Evolutionary conservation across 2,329 filamentous ascomycete genomes (phyloP).

Genomic region (Elsinoe ampelina): DNA sequence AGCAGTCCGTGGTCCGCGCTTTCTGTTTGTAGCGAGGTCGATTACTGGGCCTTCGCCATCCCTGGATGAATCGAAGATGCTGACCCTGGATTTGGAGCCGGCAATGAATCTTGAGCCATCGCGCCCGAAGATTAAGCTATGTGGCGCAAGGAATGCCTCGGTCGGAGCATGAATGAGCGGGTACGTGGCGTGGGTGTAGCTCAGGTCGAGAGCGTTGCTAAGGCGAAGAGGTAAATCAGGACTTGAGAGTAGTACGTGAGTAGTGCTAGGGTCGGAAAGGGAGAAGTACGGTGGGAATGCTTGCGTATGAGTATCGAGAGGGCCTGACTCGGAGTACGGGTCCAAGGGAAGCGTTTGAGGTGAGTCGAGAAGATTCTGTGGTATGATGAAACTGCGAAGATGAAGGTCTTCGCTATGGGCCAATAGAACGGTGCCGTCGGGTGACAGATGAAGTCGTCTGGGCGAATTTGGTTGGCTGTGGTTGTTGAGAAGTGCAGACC

Average conservation of each 20-base stretch:
- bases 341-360: constrained; percentile 31
- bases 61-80: constrained; percentile 46
- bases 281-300: constrained; percentile 47
- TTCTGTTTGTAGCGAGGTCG: constrained; percentile 36
- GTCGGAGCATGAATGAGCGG: constrained; percentile 46
- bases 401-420: constrained; percentile 43
- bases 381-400: constrained; percentile 47
- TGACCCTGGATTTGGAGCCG: constrained; percentile 45
- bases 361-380: constrained; percentile 39
- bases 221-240: constrained; percentile 49
- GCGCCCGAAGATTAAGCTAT: constrained; percentile 45
- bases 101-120: constrained; percentile 47
- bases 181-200: constrained; percentile 41
- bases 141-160: constrained; percentile 47
- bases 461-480: constrained; percentile 30
- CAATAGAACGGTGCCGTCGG: constrained; percentile 50
- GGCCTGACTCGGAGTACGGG: constrained; percentile 37
- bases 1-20: constrained; percentile 33
- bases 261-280: constrained; percentile 41
- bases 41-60: constrained; percentile 39
- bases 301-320: constrained; percentile 38
- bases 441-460: constrained; percentile 38
- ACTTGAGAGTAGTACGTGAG: constrained; percentile 43
- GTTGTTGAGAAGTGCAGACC: constrained; percentile 1
- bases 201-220: constrained; percentile 44